Evolutionary conservation across 352 stramenopile genomes (phyloP).

Genomic region (Phytophthora sp.): DNA sequence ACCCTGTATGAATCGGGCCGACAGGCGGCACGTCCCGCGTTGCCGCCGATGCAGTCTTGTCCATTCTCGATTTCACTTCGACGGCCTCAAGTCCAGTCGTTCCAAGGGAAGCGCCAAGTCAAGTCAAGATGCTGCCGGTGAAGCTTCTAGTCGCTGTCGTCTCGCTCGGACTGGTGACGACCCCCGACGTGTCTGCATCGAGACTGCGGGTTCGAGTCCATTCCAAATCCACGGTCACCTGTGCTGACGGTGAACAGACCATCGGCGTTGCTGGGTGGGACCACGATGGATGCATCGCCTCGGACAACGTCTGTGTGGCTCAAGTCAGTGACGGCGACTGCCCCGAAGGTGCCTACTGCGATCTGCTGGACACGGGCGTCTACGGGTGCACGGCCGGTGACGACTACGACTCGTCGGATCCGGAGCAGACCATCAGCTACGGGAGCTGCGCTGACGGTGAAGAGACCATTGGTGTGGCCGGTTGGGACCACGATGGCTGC

Average conservation of each 20-base stretch:
- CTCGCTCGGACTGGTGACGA: constrained; percentile 23
- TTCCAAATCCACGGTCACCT: constrained; percentile 14
- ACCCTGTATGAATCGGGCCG: not conserved
- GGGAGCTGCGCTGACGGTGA: constrained; percentile 10
- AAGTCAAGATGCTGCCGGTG: constrained; percentile 26
- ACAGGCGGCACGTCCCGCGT: not conserved
- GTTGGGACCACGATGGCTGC: constrained; percentile 30
- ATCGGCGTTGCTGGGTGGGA: constrained; percentile 25
- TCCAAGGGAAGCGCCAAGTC: constrained; percentile 9
- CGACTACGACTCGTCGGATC: constrained; percentile 12
- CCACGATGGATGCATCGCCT: constrained; percentile 43
- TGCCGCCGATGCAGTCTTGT: constrained; percentile 17
- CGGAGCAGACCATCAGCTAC: not conserved
- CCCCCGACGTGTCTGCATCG: constrained; percentile 12
- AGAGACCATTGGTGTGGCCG: constrained; percentile 18
- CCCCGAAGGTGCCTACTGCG: constrained; percentile 30
- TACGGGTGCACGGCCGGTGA: constrained; percentile 29
- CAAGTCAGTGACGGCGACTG: constrained; percentile 31
- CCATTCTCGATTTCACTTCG: constrained; percentile 34
- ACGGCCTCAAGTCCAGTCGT: constrained; percentile 22
- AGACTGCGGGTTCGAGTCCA: constrained; percentile 35
- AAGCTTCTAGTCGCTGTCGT: constrained; percentile 18
- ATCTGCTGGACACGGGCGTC: constrained; percentile 25
- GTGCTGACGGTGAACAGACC: constrained; percentile 14
- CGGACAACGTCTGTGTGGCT: constrained; percentile 23